Evolutionary conservation across 108 stramenopile species (phyloP), one percentile per base, ranked within the genome.

Genomic region (Skeletonema potamos): DNA sequence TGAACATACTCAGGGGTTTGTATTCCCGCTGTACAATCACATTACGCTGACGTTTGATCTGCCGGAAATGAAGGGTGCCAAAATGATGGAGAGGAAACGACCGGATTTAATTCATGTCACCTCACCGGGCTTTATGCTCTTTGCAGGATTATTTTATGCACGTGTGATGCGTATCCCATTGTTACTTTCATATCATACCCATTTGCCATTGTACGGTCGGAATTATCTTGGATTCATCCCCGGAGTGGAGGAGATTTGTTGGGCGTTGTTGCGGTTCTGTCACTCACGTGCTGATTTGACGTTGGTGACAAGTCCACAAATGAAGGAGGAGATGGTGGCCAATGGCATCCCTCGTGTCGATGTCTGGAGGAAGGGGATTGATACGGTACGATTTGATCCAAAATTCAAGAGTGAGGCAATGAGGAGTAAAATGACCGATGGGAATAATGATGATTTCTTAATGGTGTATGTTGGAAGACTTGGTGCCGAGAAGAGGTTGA

Each of bases 51-150:
- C 90, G 1, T 73, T 96, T 41, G 98, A 99, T 78, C 58, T 95
- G 48, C 91, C 91, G 4, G 90, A 92, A 72, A 85, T 90, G 82
- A 89, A 86, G 66, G 92, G 91, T 24, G 87, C 89, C 11, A 77
- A 70, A 54, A 82, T 99, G 54, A 79, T 99, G 66, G 90, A 96
- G 58, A 68, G 59, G 51, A 84, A 85, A 58, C 82, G 87, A 64
- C 97, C 96, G 6, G 97, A 99, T 76, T 64, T 99, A 60, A 93
- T 99, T 62, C 98, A 99, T 82, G 96, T 96, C 5, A 94, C 96
- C 17, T 88, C 85, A 67, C 98, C 98, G 82, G 97, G 96, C 0
- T 95, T 96, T 64, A 75, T 99, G 72, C 54, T 89, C 36, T 82
- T 95, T 64, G 88, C 98, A 7, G 90, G 90, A 22, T 64, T 92